Base-by-base conservation (phyloP, 2,329 filamentous ascomycete species). In the Fusarium zealandicum region DNA sequence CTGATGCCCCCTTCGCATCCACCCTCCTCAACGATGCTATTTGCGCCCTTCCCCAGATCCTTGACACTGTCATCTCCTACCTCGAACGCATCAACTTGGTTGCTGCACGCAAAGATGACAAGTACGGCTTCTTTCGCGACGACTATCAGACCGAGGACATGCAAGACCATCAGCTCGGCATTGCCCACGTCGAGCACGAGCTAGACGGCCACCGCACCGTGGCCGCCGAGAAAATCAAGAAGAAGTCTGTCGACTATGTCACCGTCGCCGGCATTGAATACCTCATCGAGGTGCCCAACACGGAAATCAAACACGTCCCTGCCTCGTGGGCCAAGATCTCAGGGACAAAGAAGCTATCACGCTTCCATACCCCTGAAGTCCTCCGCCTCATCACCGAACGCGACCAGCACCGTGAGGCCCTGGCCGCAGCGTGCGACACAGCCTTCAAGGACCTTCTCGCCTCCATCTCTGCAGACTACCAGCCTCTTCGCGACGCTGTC, bases 301-400 rank as follows among this genome's bases (percentile, higher is more conserved):
- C 82, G 1, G 85, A 91, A 47, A 82, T 97, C 55, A 95, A 92
- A 71, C 86, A 88, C 51, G 92, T 99, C 0, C 95, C 95, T 1
- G 93, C 95, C 4, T 96, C 91, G 0, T 99, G 95, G 95, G 82
- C 84, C 60, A 98, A 99, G 74, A 90, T 98, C 67, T 96, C 90
- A 51, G 93, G 93, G 42, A 99, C 95, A 6, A 98, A 98, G 73
- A 92, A 91, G 67, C 78, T 93, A 5, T 93, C 92, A 0, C 88
- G 95, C 53, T 99, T 98, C 73, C 95, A 99, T 75, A 95, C 95
- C 0, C 95, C 95, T 5, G 89, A 96, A 65, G 91, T 97, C 18
- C 82, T 96, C 41, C 85, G 86, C 57, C 82, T 96, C 65, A 83
- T 96, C 14, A 86, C 87, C 35, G 92, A 97, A 74, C 86, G 95